phyloP scores from a whole-genome alignment of 2,329 filamentous ascomycete genomes.

The Fusarium chaquense region DNA sequence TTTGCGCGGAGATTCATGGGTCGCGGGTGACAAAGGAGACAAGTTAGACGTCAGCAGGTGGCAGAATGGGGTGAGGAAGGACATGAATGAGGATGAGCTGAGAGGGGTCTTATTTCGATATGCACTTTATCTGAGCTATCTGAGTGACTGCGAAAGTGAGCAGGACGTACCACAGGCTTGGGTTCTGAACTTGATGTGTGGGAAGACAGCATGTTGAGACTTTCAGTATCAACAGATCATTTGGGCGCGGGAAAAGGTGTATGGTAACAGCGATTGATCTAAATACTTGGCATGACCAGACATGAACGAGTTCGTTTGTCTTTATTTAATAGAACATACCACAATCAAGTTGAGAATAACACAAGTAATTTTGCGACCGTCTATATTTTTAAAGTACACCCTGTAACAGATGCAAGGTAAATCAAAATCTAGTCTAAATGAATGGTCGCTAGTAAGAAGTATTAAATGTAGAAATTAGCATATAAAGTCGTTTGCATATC shows the following conservation, averaged over 20 bases:
- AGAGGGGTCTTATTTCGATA: slow-evolving; percentile 51
- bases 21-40: slow-evolving; percentile 12
- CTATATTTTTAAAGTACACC: slow-evolving; percentile 25
- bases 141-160: slow-evolving; percentile 41
- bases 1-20: slow-evolving; percentile 46
- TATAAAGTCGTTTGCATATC: slow-evolving; percentile 40
- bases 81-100: slow-evolving; percentile 43
- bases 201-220: slow-evolving; percentile 9
- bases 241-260: background rate
- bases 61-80: slow-evolving; percentile 41
- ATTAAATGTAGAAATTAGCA: slow-evolving; percentile 42
- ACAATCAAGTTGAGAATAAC: background rate
- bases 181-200: slow-evolving; percentile 47
- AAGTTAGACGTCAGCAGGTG: slow-evolving; percentile 26
- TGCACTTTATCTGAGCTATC: slow-evolving; percentile 53
- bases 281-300: background rate
- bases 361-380: slow-evolving; percentile 4
- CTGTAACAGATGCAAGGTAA: slow-evolving; percentile 23
- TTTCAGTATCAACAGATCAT: background rate
- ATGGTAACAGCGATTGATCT: background rate
- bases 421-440: slow-evolving; percentile 44
- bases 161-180: slow-evolving; percentile 49
- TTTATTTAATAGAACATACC: background rate
- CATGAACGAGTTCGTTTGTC: background rate
- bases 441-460: slow-evolving; percentile 38